Conservation (phyloP, 768 basidiomycete species). For the Termitomyces heimii region DNA sequence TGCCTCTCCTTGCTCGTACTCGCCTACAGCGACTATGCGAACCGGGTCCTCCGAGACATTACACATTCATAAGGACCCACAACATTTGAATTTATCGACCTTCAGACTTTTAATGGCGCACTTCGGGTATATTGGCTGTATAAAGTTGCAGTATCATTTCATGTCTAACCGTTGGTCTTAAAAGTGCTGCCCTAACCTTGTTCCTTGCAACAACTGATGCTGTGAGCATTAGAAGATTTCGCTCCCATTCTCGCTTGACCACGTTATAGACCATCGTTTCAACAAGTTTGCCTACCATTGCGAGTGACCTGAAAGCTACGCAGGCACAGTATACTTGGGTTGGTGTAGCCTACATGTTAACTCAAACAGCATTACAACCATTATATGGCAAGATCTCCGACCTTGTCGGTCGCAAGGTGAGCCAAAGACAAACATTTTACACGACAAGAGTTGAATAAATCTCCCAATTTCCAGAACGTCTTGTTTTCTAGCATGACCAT, state of each 20-base stretch:
- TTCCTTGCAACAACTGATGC: constrained; percentile 87
- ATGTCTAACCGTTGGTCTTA: constrained; percentile 2
- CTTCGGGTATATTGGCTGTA: constrained; percentile 45
- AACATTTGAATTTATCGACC: constrained; percentile 39
- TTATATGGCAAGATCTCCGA: constrained; percentile 79
- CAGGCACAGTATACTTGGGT: constrained; percentile 82
- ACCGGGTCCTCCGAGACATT: constrained; percentile 25
- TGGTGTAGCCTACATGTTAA: constrained; percentile 78
- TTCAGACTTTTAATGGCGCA: constrained; percentile 56
- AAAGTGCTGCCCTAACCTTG: constrained; percentile 69
- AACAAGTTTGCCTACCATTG: constrained; percentile 77
- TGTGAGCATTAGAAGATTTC: constrained; percentile 33
- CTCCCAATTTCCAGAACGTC: constrained; percentile 39
- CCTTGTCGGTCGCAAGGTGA: constrained; percentile 72
- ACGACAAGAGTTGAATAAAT: background rate
- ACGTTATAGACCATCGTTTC: constrained; percentile 60
- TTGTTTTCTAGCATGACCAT: constrained; percentile 69
- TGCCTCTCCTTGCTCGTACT: background rate
- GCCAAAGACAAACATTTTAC: background rate
- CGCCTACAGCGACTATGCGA: constrained; percentile 22
- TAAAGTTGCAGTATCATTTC: background rate
- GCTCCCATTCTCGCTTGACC: background rate
- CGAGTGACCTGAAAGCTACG: constrained; percentile 60
- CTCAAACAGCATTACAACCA: constrained; percentile 82
- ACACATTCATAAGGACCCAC: constrained; percentile 15